Evolutionary conservation across 192 early-diverging fungal species (phyloP).

Genomic region (Glomus cerebriforme): DNA sequence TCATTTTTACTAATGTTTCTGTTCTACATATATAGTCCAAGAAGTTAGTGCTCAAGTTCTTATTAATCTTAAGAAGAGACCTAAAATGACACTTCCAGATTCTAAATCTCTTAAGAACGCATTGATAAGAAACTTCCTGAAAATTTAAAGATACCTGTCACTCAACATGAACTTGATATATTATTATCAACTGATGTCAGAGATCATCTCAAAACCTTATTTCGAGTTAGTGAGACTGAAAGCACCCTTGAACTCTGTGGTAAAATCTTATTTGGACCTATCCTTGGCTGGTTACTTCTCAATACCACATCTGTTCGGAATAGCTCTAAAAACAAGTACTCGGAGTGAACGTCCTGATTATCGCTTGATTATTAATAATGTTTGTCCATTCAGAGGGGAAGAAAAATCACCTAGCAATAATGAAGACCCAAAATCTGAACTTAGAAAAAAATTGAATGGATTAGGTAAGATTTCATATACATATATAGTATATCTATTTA

Average conservation of each 20-base stretch:
- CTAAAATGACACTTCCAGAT: no score
- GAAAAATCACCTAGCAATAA: not conserved
- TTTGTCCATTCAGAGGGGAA: conserved; percentile 3
- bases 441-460: not conserved
- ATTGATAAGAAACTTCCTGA: not conserved
- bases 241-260: not conserved
- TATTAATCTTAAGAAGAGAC: no score
- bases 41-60: no score
- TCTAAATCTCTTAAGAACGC: no score
- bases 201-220: not conserved
- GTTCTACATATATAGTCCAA: no score
- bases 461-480: no score
- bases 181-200: not conserved
- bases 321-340: not conserved
- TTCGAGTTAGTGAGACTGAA: not conserved
- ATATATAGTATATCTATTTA: no score
- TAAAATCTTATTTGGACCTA: not conserved
- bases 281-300: not conserved
- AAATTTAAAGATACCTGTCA: not conserved
- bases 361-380: not conserved
- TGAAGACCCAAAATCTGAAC: not conserved
- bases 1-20: no score
- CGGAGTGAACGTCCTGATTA: not conserved
- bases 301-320: not conserved
- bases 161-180: not conserved